Percentiles rank a stretch among this genome's conserved stretches.
These are phyloP conservation scores for Furcasterigmium sp. DNA, from an alignment of 2,329 filamentous ascomycete species.

Conservation along the genomic window DNA sequence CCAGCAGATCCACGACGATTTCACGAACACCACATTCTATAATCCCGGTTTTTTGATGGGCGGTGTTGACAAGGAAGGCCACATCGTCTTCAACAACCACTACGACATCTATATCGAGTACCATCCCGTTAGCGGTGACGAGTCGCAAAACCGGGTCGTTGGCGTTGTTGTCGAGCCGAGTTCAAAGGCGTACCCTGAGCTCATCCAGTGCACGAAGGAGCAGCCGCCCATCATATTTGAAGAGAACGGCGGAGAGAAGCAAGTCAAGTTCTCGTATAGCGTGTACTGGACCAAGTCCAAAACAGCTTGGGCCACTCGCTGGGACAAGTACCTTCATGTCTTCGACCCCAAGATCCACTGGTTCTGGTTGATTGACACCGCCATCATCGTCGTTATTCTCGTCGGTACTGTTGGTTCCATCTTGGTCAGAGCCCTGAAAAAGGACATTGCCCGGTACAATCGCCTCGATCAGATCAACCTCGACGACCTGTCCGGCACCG, in stretches of 20 bases:
- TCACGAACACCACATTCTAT: slow-evolving; percentile 76
- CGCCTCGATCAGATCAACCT: slow-evolving; percentile 85
- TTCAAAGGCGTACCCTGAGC: slow-evolving; percentile 58
- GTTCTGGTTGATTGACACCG: slow-evolving; percentile 94
- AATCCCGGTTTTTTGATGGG: slow-evolving; percentile 87
- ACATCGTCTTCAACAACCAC: slow-evolving; percentile 78
- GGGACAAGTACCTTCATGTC: slow-evolving; percentile 98
- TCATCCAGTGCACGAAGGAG: slow-evolving; percentile 57
- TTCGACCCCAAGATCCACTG: slow-evolving; percentile 98
- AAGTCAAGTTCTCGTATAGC: slow-evolving; percentile 88
- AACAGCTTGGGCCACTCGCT: slow-evolving; percentile 92
- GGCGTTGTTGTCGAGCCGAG: slow-evolving; percentile 83
- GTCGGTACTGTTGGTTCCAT: slow-evolving; percentile 91
- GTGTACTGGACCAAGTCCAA: slow-evolving; percentile 81
- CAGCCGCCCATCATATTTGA: slow-evolving; percentile 58
- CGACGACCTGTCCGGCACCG: slow-evolving; percentile 79
- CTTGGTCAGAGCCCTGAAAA: slow-evolving; percentile 78
- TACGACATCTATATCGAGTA: slow-evolving; percentile 94
- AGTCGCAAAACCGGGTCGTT: slow-evolving; percentile 76
- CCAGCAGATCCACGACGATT: slow-evolving; percentile 71
- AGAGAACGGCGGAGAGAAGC: slow-evolving; percentile 38
- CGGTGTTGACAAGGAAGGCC: slow-evolving; percentile 45
- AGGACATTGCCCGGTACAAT: slow-evolving; percentile 97
- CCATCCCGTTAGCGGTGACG: slow-evolving; percentile 65
- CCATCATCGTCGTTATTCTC: slow-evolving; percentile 89